phyloP scores from a whole-genome alignment of 2,329 filamentous ascomycete genomes.

The Pseudocercospora vitis region DNA sequence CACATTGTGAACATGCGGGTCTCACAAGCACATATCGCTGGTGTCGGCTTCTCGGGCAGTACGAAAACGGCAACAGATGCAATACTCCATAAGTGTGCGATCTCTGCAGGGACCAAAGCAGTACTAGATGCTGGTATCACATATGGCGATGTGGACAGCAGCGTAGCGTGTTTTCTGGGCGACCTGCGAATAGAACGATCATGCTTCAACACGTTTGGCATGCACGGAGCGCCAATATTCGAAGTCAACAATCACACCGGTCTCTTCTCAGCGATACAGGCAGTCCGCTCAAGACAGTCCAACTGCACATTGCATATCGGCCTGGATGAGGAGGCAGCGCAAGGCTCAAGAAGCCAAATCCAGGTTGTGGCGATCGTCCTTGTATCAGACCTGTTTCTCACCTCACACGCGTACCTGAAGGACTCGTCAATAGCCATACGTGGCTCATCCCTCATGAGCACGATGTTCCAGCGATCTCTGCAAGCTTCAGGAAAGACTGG shows the following conservation, averaged over 20 bases:
- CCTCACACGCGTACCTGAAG: conserved; percentile 31
- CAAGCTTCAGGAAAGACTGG: background rate
- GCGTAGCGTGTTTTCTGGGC: conserved; percentile 26
- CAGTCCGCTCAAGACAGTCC: conserved; percentile 22
- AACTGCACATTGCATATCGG: conserved; percentile 29
- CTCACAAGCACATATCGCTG: conserved; percentile 29
- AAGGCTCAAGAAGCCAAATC: background rate
- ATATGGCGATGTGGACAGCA: conserved; percentile 29
- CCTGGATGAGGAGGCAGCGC: conserved; percentile 14
- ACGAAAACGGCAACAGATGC: conserved; percentile 1
- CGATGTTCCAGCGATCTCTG: conserved; percentile 16
- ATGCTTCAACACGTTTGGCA: conserved; percentile 28
- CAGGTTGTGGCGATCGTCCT: conserved; percentile 26
- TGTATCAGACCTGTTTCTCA: conserved; percentile 30
- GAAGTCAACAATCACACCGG: conserved; percentile 27
- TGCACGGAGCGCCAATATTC: conserved; percentile 23
- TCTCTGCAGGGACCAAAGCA: conserved; percentile 30
- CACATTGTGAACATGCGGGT: conserved; percentile 19
- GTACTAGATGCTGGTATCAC: conserved; percentile 32
- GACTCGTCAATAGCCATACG: conserved; percentile 27
- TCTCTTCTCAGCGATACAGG: conserved; percentile 24
- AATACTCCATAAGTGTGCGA: conserved; percentile 9
- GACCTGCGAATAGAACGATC: conserved; percentile 19
- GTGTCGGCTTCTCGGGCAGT: conserved; percentile 22
- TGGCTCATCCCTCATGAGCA: conserved; percentile 18